Evolutionary conservation across 2,329 filamentous ascomycete species (phyloP).

Genomic region (Pyrenophora seminiperda): DNA sequence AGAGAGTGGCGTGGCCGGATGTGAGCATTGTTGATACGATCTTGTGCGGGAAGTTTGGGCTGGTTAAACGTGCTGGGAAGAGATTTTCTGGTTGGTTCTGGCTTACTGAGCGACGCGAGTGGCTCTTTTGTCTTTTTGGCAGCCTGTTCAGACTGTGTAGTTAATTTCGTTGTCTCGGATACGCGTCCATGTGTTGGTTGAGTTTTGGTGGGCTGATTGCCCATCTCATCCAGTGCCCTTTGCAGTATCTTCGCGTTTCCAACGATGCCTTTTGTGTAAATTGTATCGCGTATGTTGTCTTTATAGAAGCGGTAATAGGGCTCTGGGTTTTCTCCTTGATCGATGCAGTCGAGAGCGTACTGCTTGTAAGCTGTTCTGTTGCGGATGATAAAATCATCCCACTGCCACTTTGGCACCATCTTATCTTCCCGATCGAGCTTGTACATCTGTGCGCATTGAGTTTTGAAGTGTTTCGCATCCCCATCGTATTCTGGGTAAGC

Average conservation of each 20-base stretch:
- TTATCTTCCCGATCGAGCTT: constrained; percentile 36
- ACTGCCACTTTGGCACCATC: constrained; percentile 46
- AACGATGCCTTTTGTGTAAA: constrained; percentile 35
- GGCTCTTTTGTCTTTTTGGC: background rate
- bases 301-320: constrained; percentile 45
- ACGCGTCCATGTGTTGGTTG: no score
- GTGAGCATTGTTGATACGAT: background rate
- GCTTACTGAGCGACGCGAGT: background rate
- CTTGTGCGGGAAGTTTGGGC: background rate
- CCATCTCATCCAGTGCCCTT: constrained; percentile 30
- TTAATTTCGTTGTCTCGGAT: no score
- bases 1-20: constrained; percentile 26
- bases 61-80: constrained; percentile 11
- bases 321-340: constrained; percentile 29
- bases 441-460: constrained; percentile 36
- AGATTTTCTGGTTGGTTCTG: constrained; percentile 9
- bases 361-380: constrained; percentile 39
- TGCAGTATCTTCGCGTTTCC: constrained; percentile 21
- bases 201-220: background rate
- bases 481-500: constrained; percentile 47
- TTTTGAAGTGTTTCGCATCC: constrained; percentile 39
- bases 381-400: constrained; percentile 49
- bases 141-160: background rate
- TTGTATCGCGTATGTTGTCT: constrained; percentile 34
- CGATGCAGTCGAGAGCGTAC: constrained; percentile 31